Evolutionary conservation across 2,329 filamentous ascomycete species (phyloP).

Genomic region (Talaromyces albobiverticillius): DNA sequence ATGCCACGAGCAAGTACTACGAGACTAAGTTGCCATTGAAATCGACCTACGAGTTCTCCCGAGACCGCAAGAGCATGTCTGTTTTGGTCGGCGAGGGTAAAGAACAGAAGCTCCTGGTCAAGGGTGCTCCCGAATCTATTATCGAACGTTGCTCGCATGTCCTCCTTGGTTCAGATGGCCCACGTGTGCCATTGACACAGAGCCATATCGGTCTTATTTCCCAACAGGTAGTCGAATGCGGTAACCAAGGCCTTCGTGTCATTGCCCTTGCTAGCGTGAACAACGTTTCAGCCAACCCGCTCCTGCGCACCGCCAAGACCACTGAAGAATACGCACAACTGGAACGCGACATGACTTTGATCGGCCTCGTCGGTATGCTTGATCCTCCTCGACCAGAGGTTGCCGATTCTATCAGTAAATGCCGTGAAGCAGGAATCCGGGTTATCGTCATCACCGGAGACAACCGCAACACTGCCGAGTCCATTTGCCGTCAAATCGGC

Average conservation of each 20-base stretch:
- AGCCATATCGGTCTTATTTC: constrained; percentile 68
- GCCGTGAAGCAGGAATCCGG: constrained; percentile 88
- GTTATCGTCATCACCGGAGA: constrained; percentile 98
- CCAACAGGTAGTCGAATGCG: constrained; percentile 82
- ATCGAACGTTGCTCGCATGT: constrained; percentile 86
- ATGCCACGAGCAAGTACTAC: constrained; percentile 81
- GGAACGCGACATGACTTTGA: constrained; percentile 90
- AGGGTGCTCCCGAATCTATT: constrained; percentile 92
- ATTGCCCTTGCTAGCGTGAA: constrained; percentile 88
- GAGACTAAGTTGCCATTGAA: constrained; percentile 71
- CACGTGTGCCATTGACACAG: constrained; percentile 68
- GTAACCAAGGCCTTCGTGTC: constrained; percentile 86
- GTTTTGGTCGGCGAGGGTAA: constrained; percentile 73
- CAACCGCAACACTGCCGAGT: constrained; percentile 95
- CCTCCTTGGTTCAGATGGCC: constrained; percentile 73
- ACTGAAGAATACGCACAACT: constrained; percentile 80
- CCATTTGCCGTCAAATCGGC: constrained; percentile 95
- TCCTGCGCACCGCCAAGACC: constrained; percentile 72
- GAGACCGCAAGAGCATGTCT: constrained; percentile 99
- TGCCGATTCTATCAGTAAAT: constrained; percentile 77
- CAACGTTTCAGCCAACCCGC: constrained; percentile 66
- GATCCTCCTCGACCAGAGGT: constrained; percentile 95
- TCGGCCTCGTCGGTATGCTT: constrained; percentile 93
- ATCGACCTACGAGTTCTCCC: constrained; percentile 93
- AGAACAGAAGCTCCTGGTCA: constrained; percentile 81